These are phyloP conservation scores for Teratosphaeria gauchensis DNA, from an alignment of 2,329 filamentous ascomycete genomes.

Conservation along the genomic window DNA sequence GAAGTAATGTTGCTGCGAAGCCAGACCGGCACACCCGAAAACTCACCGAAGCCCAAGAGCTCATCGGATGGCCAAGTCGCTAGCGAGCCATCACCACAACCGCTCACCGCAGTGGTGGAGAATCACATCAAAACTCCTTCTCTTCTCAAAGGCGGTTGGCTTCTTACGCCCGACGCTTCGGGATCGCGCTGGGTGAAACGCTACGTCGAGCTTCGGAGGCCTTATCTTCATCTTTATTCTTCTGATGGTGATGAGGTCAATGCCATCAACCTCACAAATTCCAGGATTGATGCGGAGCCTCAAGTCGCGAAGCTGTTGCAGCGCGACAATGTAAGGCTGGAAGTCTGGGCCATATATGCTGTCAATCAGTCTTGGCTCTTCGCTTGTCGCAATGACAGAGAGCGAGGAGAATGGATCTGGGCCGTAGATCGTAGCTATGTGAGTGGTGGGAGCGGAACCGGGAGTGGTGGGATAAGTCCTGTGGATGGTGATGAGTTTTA, in stretches of 20 bases:
- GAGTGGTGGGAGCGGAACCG: not conserved
- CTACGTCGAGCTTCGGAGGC: constrained; percentile 82
- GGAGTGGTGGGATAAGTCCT: not conserved
- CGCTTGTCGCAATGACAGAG: constrained; percentile 74
- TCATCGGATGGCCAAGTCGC: constrained; percentile 23
- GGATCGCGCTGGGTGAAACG: constrained; percentile 81
- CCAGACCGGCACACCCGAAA: constrained; percentile 57
- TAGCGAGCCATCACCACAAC: constrained; percentile 38
- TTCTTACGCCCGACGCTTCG: constrained; percentile 67
- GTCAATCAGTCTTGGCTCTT: constrained; percentile 94
- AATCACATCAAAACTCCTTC: constrained; percentile 64
- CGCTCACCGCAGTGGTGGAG: constrained; percentile 66
- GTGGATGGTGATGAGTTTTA: constrained; percentile 1
- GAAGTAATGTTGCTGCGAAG: constrained; percentile 39
- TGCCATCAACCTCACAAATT: constrained; percentile 79
- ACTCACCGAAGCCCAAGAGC: constrained; percentile 25
- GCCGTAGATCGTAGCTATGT: constrained; percentile 62
- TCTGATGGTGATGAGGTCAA: constrained; percentile 83
- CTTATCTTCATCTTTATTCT: constrained; percentile 85
- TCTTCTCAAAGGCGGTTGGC: constrained; percentile 74
- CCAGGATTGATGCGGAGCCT: constrained; percentile 84
- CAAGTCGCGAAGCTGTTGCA: constrained; percentile 68
- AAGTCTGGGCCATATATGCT: constrained; percentile 87
- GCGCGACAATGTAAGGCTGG: constrained; percentile 24
- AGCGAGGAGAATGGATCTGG: constrained; percentile 96